Conservation (phyloP, 179 eudicot genomes). For the Silene coronaria region DNA sequence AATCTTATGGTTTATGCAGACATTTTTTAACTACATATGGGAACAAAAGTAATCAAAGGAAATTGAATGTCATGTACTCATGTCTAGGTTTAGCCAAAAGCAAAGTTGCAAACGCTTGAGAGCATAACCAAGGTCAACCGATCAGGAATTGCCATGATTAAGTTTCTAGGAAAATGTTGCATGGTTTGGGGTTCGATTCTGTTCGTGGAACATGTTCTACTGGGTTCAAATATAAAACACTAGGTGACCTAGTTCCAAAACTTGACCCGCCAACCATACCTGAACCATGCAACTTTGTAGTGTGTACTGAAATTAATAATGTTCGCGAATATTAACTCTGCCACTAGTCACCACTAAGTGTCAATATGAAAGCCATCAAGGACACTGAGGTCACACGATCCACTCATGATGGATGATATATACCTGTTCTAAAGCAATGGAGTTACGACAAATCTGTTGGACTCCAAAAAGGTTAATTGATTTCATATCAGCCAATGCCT, state of each 20-base stretch:
- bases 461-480: conserved; percentile 93
- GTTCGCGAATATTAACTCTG: not conserved
- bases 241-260: not conserved
- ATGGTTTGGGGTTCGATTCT: not conserved
- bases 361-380: not conserved
- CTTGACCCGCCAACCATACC: not conserved
- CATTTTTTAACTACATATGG: not conserved
- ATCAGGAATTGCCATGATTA: not conserved
- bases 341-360: not conserved
- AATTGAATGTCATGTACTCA: not conserved
- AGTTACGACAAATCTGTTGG: conserved; percentile 96
- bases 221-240: not conserved
- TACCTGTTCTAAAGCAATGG: conserved; percentile 97
- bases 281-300: not conserved
- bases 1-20: conserved; percentile 3
- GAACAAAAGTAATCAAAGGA: not conserved
- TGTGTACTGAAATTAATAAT: not conserved
- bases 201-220: not conserved
- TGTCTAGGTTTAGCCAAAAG: not conserved
- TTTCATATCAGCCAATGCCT: conserved; percentile 90
- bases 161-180: not conserved
- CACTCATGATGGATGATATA: conserved; percentile 15
- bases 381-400: not conserved
- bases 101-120: not conserved
- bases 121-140: not conserved